Conservation (phyloP, 352 stramenopile genomes). For the Phytopythium cucurbitacearum region DNA sequence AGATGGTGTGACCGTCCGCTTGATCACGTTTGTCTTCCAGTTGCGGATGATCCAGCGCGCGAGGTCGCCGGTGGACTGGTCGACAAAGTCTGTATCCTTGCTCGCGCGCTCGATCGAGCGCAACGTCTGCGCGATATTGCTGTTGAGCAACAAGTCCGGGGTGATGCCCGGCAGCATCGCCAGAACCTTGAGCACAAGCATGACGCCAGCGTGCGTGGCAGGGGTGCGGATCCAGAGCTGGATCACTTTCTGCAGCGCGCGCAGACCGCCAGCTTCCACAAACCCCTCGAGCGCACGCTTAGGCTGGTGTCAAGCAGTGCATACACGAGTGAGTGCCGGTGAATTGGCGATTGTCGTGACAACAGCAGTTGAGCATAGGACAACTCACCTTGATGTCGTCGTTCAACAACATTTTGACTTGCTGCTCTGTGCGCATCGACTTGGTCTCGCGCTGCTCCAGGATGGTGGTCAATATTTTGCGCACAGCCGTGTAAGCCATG, state of each 20-base stretch:
- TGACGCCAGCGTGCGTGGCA: slow-evolving; percentile 30
- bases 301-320: slow-evolving; percentile 13
- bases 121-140: slow-evolving; percentile 54
- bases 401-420: slow-evolving; percentile 51
- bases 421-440: slow-evolving; percentile 45
- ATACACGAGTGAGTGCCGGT: background rate
- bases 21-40: slow-evolving; percentile 46
- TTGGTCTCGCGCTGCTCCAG: slow-evolving; percentile 46
- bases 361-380: background rate
- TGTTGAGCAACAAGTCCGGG: slow-evolving; percentile 41
- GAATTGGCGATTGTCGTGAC: background rate
- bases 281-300: slow-evolving; percentile 55
- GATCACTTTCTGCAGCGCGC: slow-evolving; percentile 45
- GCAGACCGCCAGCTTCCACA: slow-evolving; percentile 55
- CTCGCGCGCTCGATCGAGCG: slow-evolving; percentile 39
- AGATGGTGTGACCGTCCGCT: slow-evolving; percentile 31
- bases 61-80: slow-evolving; percentile 42
- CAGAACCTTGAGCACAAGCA: slow-evolving; percentile 62
- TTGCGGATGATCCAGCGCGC: slow-evolving; percentile 57
- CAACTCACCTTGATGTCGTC: slow-evolving; percentile 44
- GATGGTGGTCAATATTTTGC: slow-evolving; percentile 47
- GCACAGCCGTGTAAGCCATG: slow-evolving; percentile 40
- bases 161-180: slow-evolving; percentile 52
- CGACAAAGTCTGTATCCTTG: slow-evolving; percentile 29
- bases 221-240: slow-evolving; percentile 46